Conservation (phyloP, 176 grass and related monocot species). For the Secale cereale region DNA sequence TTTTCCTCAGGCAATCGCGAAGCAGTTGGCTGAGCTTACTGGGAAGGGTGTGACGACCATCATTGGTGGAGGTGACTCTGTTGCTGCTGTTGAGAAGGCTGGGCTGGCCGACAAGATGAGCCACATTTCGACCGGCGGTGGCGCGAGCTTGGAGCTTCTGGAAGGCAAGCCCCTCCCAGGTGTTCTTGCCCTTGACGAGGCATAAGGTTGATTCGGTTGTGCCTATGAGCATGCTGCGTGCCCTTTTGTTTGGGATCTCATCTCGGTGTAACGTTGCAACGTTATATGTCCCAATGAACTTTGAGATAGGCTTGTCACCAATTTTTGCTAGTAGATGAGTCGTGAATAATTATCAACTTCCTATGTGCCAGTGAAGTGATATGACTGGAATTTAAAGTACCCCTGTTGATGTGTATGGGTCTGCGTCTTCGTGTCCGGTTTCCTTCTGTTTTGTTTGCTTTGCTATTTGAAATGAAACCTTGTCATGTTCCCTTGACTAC, state of each 20-base stretch:
- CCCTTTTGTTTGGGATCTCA: constrained; percentile 18
- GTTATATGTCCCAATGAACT: constrained; percentile 23
- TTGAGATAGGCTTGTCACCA: constrained; percentile 42
- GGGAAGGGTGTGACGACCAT: constrained; percentile 74
- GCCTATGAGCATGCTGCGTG: background rate
- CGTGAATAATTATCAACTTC: constrained; percentile 42
- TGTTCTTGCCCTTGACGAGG: constrained; percentile 86
- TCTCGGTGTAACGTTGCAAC: constrained; percentile 25
- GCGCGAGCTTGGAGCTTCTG: constrained; percentile 87
- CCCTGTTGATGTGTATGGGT: constrained; percentile 10
- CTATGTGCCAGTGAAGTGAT: constrained; percentile 25
- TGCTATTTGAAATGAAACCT: too few relatives aligned
- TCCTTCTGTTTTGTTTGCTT: background rate
- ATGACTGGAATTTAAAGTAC: constrained; percentile 1
- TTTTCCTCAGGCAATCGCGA: constrained; percentile 66
- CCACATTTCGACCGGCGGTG: constrained; percentile 92
- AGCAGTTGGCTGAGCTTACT: constrained; percentile 90
- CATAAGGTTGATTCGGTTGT: constrained; percentile 39
- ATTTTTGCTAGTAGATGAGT: constrained; percentile 56
- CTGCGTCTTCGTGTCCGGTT: background rate
- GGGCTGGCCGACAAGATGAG: constrained; percentile 96
- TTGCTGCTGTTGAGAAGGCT: constrained; percentile 93
- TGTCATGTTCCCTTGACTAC: too few relatives aligned
- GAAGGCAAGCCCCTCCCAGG: constrained; percentile 95
- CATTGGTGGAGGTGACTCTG: constrained; percentile 89